Evolutionary conservation across 2,329 filamentous ascomycete genomes (phyloP).

Genomic region (Corinectria fuckeliana): DNA sequence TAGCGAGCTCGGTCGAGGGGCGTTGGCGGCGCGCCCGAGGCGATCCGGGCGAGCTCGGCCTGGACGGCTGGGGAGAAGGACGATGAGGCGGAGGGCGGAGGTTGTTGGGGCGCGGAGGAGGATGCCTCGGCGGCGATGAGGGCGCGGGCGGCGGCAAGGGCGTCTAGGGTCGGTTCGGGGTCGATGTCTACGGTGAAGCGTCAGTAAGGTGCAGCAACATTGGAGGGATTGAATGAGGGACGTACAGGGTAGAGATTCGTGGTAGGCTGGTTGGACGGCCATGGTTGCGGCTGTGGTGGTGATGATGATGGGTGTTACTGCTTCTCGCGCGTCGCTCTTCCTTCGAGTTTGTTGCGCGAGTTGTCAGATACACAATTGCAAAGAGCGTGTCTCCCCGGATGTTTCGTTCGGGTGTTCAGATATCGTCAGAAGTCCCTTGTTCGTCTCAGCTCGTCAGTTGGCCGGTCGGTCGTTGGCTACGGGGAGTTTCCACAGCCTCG

Average conservation of each 20-base stretch:
- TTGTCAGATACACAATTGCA: no score
- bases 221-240: no score
- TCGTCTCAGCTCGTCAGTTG: no score
- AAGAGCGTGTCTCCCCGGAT: no score
- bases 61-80: conserved; percentile 71
- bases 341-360: no score
- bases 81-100: conserved; percentile 60
- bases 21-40: conserved; percentile 44
- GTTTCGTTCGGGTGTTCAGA: no score
- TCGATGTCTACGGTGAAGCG: conserved; percentile 86
- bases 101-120: conserved; percentile 48
- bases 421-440: no score
- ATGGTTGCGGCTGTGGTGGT: conserved; percentile 29
- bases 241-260: conserved; percentile 84
- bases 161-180: conserved; percentile 66
- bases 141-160: conserved; percentile 70
- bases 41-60: conserved; percentile 72
- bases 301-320: conserved; percentile 1
- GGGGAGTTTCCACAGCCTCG: no score
- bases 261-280: conserved; percentile 52
- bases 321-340: neutral
- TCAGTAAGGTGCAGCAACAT: no score
- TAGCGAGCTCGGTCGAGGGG: conserved; percentile 80
- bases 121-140: conserved; percentile 73
- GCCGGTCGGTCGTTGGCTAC: no score